Conservation (phyloP, 352 stramenopile genomes). For the Globisporangium solare region DNA sequence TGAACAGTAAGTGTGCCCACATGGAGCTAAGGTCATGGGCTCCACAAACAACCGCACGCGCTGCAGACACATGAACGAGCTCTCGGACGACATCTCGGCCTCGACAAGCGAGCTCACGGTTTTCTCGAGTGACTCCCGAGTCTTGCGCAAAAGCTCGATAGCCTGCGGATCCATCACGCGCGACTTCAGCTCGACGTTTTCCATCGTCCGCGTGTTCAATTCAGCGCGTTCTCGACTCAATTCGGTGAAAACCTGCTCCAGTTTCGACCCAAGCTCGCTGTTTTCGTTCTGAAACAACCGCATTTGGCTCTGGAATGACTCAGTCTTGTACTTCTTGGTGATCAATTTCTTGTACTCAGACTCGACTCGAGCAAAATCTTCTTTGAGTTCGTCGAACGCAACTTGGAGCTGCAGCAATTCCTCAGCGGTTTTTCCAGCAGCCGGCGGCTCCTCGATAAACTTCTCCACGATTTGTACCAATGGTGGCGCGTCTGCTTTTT, state of each 20-base stretch:
- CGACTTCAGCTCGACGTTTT: conserved; percentile 43
- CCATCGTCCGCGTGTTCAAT: conserved; percentile 26
- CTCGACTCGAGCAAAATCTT: conserved; percentile 24
- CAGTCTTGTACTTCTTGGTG: conserved; percentile 71
- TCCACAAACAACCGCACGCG: conserved; percentile 62
- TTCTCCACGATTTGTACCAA: conserved; percentile 10
- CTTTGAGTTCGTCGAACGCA: conserved; percentile 21
- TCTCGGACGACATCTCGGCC: conserved; percentile 66
- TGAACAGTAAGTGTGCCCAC: conserved; percentile 69
- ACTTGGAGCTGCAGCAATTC: conserved; percentile 30
- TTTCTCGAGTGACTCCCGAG: conserved; percentile 61
- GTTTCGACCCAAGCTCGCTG: conserved; percentile 31
- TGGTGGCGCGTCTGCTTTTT: conserved; percentile 5
- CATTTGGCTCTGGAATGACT: conserved; percentile 68
- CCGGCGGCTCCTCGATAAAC: conserved; percentile 9
- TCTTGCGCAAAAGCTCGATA: conserved; percentile 46
- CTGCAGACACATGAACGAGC: conserved; percentile 68
- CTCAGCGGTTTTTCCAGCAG: conserved; percentile 4
- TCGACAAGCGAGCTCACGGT: conserved; percentile 65
- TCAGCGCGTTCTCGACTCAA: conserved; percentile 41
- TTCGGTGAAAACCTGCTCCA: conserved; percentile 35
- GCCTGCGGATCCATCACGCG: conserved; percentile 45
- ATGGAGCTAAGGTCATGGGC: conserved; percentile 64
- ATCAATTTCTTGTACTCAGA: conserved; percentile 50
- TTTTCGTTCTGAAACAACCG: conserved; percentile 68